Percentiles rank a stretch among this genome's conserved stretches.
These are phyloP conservation scores for Cyanidiococcus yangmingshanensis DNA, from an alignment of 23 red algal genomes.

Conservation along the genomic window DNA sequence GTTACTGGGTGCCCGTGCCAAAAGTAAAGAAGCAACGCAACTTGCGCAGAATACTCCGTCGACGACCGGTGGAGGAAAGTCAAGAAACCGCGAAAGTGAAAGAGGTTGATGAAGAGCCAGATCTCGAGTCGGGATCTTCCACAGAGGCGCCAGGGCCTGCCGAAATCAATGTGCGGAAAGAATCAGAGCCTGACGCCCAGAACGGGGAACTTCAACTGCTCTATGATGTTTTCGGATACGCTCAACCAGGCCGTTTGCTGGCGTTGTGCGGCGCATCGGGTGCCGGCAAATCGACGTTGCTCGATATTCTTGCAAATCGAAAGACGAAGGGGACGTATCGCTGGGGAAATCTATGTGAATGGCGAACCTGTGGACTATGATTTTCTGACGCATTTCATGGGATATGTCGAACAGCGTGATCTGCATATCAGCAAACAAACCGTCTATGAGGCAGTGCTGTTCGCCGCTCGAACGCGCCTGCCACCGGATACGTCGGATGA, in stretches of 20 bases:
- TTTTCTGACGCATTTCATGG: constrained; percentile 37
- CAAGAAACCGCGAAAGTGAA: neutral
- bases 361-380: constrained; percentile 24
- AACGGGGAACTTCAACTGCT: constrained; percentile 29
- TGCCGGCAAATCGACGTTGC: constrained; percentile 77
- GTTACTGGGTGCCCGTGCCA: constrained; percentile 1
- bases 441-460: constrained; percentile 57
- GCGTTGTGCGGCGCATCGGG: constrained; percentile 62
- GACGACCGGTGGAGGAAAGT: neutral
- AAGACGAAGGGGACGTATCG: constrained; percentile 61
- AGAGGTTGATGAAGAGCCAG: neutral
- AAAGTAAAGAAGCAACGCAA: neutral
- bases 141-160: neutral
- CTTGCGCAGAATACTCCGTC: neutral
- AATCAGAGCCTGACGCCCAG: neutral
- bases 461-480: constrained; percentile 62
- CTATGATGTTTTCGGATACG: constrained; percentile 38
- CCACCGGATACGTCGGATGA: constrained; percentile 30
- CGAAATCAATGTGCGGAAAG: neutral
- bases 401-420: constrained; percentile 88
- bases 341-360: constrained; percentile 59
- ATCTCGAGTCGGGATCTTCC: neutral
- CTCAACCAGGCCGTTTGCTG: constrained; percentile 40
- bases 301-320: constrained; percentile 72
- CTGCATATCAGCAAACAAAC: constrained; percentile 75